Conservation (phyloP, 768 basidiomycete species). For the Pleurotus djamor region DNA sequence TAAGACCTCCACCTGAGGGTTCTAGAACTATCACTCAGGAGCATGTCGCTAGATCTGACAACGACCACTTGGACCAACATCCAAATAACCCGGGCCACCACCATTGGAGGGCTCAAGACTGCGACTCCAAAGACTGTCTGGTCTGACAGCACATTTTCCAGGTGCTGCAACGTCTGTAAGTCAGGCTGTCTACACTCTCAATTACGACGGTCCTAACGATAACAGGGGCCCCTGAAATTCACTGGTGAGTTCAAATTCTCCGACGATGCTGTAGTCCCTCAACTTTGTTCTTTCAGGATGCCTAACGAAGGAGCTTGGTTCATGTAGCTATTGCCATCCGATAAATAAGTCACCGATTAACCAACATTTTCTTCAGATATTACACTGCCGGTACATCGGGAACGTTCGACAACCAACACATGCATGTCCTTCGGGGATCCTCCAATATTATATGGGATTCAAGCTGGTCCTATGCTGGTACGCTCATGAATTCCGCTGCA, state of each 20-base stretch:
- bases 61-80: constrained; percentile 28
- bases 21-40: neutral
- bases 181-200: neutral
- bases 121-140: constrained; percentile 29
- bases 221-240: constrained; percentile 30
- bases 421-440: constrained; percentile 27
- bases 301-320: constrained; percentile 25
- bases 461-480: constrained; percentile 26
- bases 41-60: constrained; percentile 19
- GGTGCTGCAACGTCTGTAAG: constrained; percentile 27
- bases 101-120: constrained; percentile 29
- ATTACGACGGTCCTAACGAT: neutral
- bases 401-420: constrained; percentile 28
- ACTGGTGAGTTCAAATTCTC: constrained; percentile 16
- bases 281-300: constrained; percentile 8
- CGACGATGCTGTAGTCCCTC: constrained; percentile 2
- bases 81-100: constrained; percentile 25
- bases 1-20: neutral
- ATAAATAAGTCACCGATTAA: neutral
- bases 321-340: constrained; percentile 17
- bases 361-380: constrained; percentile 16
- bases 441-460: constrained; percentile 29
- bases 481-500: neutral
- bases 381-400: constrained; percentile 27
- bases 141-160: constrained; percentile 23